Percentiles rank a stretch among this genome's conserved stretches.
These are phyloP conservation scores for Betula pendula DNA, from an alignment of 306 rosid genomes.

Conservation along the genomic window DNA sequence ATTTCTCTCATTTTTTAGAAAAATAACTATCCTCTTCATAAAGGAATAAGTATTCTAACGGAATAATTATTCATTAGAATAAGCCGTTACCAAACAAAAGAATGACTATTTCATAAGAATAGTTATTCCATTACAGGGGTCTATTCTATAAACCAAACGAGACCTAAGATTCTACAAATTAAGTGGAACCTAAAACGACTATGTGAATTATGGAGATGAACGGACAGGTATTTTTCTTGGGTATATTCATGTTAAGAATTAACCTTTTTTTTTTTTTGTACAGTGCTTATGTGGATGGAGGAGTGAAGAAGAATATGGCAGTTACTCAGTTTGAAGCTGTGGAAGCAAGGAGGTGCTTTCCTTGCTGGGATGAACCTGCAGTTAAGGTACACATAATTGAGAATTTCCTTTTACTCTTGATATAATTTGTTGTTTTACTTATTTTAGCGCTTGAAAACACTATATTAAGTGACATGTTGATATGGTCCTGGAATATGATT, in stretches of 20 bases:
- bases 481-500: no score
- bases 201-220: neutral
- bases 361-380: slow-evolving; percentile 80
- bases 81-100: no score
- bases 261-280: neutral
- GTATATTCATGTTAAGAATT: slow-evolving; percentile 1
- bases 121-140: no score
- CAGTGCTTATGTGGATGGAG: slow-evolving; percentile 54
- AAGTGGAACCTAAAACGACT: neutral
- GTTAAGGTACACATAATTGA: slow-evolving; percentile 40
- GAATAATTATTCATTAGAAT: no score
- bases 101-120: no score
- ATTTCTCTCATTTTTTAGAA: no score
- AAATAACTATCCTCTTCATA: no score
- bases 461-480: neutral
- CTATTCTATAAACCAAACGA: no score
- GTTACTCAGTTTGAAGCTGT: slow-evolving; percentile 66
- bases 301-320: slow-evolving; percentile 61
- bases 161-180: neutral
- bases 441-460: neutral
- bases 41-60: no score
- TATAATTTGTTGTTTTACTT: neutral
- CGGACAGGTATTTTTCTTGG: neutral
- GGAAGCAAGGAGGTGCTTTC: slow-evolving; percentile 69
- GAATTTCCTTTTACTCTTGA: neutral